Evolutionary conservation across 2,329 filamentous ascomycete species (phyloP), one percentile per base, ranked within the genome.

Genomic region (Penicillium sp.): DNA sequence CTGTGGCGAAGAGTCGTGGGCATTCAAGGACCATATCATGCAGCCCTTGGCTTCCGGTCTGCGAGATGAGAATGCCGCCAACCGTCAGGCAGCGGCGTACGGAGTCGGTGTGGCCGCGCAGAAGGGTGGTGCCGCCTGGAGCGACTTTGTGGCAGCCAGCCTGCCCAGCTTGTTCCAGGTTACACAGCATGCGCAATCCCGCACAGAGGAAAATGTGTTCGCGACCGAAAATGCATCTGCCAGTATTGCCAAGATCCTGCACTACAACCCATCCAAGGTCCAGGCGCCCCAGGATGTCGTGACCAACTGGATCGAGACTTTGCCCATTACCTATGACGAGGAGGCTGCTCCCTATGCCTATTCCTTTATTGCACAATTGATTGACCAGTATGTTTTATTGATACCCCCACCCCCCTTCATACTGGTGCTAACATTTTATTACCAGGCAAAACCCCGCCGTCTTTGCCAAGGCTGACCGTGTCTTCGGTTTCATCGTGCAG

Each of bases 181-280:
- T 45, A 91, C 88, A 6, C 87, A 89, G 69, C 82, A 93, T 53
- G 85, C 89, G 2, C 89, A 96, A 62, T 88, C 93, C 5, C 86
- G 94, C 61, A 87, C 85, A 46, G 94, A 97, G 61, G 94, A 97
- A 66, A 92, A 97, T 67, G 89, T 96, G 2, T 99, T 96, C 71
- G 94, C 94, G 2, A 97, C 94, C 1, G 94, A 99, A 78, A 99
- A 99, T 71, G 93, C 93, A 7, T 97, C 91, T 65, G 93, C 94
- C 40, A 92, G 91, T 64, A 94, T 99, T 69, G 94, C 94, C 35
- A 99, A 99, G 82, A 93, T 99, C 51, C 81, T 99, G 62, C 92
- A 96, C 72, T 97, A 88, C 78, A 97, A 96, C 75, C 79, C 86
- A 24, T 81, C 81, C 63, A 89, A 89, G 70, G 87, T 99, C 18